These are phyloP conservation scores for Penicillium sp. DNA, from an alignment of 2,329 filamentous ascomycete species.

Conservation along the genomic window DNA sequence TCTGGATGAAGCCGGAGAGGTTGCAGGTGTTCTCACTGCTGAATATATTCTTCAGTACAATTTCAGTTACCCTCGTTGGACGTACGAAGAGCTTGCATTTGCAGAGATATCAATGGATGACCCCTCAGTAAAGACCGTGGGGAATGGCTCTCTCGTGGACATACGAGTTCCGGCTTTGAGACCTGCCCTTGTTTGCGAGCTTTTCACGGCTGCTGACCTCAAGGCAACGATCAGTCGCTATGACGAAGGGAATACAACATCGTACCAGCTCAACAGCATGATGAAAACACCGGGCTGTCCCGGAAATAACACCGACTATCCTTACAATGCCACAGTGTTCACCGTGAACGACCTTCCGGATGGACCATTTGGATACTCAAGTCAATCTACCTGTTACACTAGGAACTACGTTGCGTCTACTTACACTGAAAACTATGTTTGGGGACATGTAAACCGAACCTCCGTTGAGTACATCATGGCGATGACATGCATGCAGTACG, in stretches of 20 bases:
- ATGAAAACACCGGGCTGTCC: too few relatives aligned
- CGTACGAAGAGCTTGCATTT: constrained; percentile 10
- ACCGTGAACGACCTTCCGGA: too few relatives aligned
- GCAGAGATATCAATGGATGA: constrained; percentile 3
- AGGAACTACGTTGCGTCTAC: too few relatives aligned
- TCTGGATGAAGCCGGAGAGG: not conserved
- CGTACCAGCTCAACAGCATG: too few relatives aligned
- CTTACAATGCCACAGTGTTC: too few relatives aligned
- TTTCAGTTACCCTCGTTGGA: constrained; percentile 10
- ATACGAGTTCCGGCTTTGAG: constrained; percentile 8
- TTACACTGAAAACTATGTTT: constrained; percentile 7
- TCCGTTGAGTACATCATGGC: constrained; percentile 2
- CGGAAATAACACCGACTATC: not conserved
- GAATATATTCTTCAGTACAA: constrained; percentile 15
- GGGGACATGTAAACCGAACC: not conserved
- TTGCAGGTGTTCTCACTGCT: not conserved
- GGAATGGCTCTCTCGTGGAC: constrained; percentile 4
- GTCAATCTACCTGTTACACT: too few relatives aligned
- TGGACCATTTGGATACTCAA: constrained; percentile 5
- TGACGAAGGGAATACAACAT: too few relatives aligned
- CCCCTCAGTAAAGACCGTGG: not conserved
- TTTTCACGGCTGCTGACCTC: not conserved
- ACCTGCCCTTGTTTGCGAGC: not conserved
- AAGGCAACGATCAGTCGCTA: not conserved
- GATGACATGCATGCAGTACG: constrained; percentile 8